Conservation (phyloP, 176 grass and related monocot species). For the Puccinellia tenuiflora region DNA sequence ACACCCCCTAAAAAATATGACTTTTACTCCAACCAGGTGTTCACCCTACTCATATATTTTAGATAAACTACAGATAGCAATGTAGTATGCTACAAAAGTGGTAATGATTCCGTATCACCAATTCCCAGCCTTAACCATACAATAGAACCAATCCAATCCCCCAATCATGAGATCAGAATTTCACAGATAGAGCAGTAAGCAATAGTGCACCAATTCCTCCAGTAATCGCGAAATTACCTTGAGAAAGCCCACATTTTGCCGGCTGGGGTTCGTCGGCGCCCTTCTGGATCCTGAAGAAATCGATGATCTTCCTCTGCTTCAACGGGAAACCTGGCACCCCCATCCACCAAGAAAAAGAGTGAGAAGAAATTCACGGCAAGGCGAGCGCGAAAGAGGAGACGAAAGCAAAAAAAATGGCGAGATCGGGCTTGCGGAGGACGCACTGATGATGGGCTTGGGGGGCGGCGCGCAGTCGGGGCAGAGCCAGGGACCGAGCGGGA, state of each 20-base stretch:
- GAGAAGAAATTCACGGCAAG: not conserved
- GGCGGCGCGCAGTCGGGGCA: constrained; percentile 57
- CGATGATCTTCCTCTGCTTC: constrained; percentile 81
- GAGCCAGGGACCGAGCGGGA: constrained; percentile 66
- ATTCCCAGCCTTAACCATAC: not conserved
- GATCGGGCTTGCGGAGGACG: not conserved
- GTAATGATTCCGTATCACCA: not conserved
- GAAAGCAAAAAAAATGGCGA: not conserved
- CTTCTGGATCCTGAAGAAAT: constrained; percentile 92
- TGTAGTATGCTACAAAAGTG: not conserved
- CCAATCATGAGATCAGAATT: not conserved
- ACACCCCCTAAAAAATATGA: not conserved
- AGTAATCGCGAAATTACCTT: constrained; percentile 41
- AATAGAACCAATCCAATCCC: not conserved
- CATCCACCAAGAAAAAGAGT: not conserved
- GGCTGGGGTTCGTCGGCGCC: not conserved
- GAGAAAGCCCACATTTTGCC: constrained; percentile 38
- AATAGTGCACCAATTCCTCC: not conserved
- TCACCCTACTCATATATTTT: not conserved
- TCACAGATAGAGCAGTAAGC: not conserved
- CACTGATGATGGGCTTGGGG: constrained; percentile 42
- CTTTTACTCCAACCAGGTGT: not conserved
- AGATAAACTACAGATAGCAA: not conserved
- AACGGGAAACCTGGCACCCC: constrained; percentile 54
- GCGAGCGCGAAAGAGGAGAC: not conserved